Evolutionary conservation across 805 yeast species (phyloP).

Genomic region (Candida awuae): DNA sequence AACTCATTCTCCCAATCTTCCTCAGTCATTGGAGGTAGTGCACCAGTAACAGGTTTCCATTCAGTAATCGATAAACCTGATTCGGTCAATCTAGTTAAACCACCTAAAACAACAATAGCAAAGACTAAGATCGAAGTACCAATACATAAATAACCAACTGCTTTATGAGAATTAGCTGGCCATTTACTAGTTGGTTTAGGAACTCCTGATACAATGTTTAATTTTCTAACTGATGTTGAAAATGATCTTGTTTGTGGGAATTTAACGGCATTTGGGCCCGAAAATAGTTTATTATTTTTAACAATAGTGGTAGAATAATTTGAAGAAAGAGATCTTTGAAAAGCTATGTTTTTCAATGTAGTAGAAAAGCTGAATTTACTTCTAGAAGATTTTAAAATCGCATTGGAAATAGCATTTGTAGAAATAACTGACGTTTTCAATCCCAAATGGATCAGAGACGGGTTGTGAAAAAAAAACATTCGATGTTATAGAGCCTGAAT

Average conservation of each 20-base stretch:
- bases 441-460: slow-evolving; percentile 32
- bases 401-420: neutral
- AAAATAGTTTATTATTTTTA: no score
- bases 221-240: neutral
- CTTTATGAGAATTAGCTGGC: slow-evolving; percentile 42
- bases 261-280: no score
- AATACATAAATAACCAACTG: slow-evolving; percentile 80
- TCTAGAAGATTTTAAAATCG: neutral
- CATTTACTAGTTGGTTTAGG: slow-evolving; percentile 17
- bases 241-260: slow-evolving; percentile 1
- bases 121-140: slow-evolving; percentile 85
- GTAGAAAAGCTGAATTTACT: neutral
- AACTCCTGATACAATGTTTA: slow-evolving; percentile 4
- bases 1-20: slow-evolving; percentile 85
- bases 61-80: slow-evolving; percentile 95
- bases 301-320: neutral
- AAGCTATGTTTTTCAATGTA: neutral
- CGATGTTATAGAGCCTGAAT: slow-evolving; percentile 17
- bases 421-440: slow-evolving; percentile 12
- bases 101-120: slow-evolving; percentile 95
- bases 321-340: neutral
- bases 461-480: slow-evolving; percentile 52
- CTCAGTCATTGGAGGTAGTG: slow-evolving; percentile 78
- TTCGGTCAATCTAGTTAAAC: slow-evolving; percentile 89
- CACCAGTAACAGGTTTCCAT: slow-evolving; percentile 97